Conservation (phyloP, 2,329 filamentous ascomycete species). For the Colletotrichum costaricense region DNA sequence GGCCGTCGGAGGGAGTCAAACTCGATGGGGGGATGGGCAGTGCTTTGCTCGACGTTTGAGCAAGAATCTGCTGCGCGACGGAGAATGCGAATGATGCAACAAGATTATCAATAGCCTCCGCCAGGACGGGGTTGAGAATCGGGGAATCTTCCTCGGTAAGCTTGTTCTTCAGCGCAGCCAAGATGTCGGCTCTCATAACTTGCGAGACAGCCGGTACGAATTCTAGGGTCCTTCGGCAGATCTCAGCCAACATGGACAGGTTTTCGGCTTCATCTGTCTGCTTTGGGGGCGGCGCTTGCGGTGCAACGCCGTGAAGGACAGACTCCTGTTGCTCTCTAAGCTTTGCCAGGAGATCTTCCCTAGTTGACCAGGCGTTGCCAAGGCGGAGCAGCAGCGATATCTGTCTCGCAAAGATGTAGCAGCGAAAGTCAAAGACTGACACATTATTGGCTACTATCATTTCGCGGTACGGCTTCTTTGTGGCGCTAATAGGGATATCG, state of each 20-base stretch:
- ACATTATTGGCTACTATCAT: slow-evolving; percentile 95
- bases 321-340: slow-evolving; percentile 72
- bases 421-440: slow-evolving; percentile 93
- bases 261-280: slow-evolving; percentile 76
- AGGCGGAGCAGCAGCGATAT: slow-evolving; percentile 83
- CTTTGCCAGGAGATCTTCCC: slow-evolving; percentile 71
- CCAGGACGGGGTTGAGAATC: slow-evolving; percentile 49
- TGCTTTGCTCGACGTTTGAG: slow-evolving; percentile 77
- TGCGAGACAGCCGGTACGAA: slow-evolving; percentile 86
- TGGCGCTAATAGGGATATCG: slow-evolving; percentile 71
- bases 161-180: slow-evolving; percentile 61
- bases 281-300: slow-evolving; percentile 59
- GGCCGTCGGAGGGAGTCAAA: slow-evolving; percentile 55
- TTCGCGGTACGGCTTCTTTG: slow-evolving; percentile 86
- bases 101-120: slow-evolving; percentile 76
- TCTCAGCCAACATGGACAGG: slow-evolving; percentile 82
- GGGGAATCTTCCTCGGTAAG: slow-evolving; percentile 44
- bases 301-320: slow-evolving; percentile 67
- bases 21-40: slow-evolving; percentile 74
- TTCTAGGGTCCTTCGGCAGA: slow-evolving; percentile 83
- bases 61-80: slow-evolving; percentile 79
- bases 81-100: slow-evolving; percentile 84
- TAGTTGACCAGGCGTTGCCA: slow-evolving; percentile 76
- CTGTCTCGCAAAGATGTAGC: slow-evolving; percentile 93
- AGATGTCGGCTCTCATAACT: slow-evolving; percentile 82